Evolutionary conservation across 2,329 filamentous ascomycete genomes (phyloP).

Genomic region (Pseudogymnoascus sp.): DNA sequence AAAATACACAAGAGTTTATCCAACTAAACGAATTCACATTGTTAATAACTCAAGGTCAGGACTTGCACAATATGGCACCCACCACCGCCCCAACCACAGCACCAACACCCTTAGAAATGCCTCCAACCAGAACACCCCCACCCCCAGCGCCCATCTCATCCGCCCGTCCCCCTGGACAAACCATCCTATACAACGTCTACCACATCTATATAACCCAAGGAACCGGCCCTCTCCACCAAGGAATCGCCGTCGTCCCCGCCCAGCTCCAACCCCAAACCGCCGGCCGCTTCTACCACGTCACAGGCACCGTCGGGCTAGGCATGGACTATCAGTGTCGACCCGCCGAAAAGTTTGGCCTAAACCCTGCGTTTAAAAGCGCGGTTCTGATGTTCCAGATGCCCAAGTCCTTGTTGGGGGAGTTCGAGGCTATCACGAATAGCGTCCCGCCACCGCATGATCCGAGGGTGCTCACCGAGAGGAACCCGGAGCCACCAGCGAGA

Average conservation of each 20-base stretch:
- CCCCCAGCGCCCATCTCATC: not conserved
- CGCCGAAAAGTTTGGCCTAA: not conserved
- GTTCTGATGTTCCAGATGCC: not conserved
- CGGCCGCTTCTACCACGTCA: slow-evolving; percentile 2
- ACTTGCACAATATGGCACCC: not conserved
- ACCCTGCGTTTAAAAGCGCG: not conserved
- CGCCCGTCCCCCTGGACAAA: not conserved
- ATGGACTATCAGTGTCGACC: not conserved
- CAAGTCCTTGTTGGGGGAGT: not conserved
- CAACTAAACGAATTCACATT: not conserved
- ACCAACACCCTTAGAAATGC: not conserved
- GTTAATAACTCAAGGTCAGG: not conserved
- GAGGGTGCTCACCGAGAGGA: not conserved
- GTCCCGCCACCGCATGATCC: not conserved
- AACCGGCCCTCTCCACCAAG: not conserved
- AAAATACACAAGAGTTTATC: not conserved
- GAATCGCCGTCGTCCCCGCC: not conserved
- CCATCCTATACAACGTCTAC: not conserved
- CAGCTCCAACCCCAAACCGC: not conserved
- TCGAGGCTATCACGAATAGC: not conserved
- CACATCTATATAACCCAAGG: not conserved
- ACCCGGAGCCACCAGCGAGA: not conserved
- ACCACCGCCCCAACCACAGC: not conserved
- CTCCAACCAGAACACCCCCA: not conserved
- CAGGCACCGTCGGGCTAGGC: not conserved